These are phyloP conservation scores for Oryza punctata DNA, from an alignment of 176 grass and related monocot genomes.

Conservation along the genomic window DNA sequence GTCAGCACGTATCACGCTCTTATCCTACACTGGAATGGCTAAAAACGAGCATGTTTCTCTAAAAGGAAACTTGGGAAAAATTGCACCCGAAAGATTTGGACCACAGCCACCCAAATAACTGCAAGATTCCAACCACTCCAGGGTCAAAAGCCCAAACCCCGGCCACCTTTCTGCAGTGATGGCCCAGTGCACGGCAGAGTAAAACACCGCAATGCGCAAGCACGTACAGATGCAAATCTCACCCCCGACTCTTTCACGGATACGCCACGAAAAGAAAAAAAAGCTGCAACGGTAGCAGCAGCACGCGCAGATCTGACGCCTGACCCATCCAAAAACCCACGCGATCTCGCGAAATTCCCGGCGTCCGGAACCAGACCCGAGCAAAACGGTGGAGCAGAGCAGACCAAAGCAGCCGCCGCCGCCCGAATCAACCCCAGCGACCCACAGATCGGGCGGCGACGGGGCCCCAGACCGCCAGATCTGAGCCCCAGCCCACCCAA, in stretches of 20 bases:
- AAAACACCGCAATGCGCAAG: slow-evolving; percentile 19
- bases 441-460: slow-evolving; percentile 6
- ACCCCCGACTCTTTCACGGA: background rate
- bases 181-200: slow-evolving; percentile 25
- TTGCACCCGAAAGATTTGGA: slow-evolving; percentile 33
- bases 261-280: background rate
- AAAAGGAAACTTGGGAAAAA: slow-evolving; percentile 21
- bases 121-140: background rate
- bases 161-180: slow-evolving; percentile 35
- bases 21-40: background rate
- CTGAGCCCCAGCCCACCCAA: background rate
- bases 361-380: background rate
- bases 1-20: background rate
- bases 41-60: slow-evolving; percentile 26
- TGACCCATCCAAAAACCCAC: background rate
- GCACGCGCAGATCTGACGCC: slow-evolving; percentile 40
- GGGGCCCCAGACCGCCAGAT: slow-evolving; percentile 31
- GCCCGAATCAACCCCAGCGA: background rate
- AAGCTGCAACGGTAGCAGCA: slow-evolving; percentile 7
- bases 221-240: slow-evolving; percentile 5
- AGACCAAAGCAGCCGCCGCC: background rate
- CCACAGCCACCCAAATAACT: slow-evolving; percentile 9
- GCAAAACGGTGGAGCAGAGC: background rate
- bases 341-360: slow-evolving; percentile 33
- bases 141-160: background rate